Percentiles rank a stretch among this genome's conserved stretches.
These are phyloP conservation scores for Ogataea hybrid DNA, from an alignment of 1,139 yeast species.

Conservation along the genomic window DNA sequence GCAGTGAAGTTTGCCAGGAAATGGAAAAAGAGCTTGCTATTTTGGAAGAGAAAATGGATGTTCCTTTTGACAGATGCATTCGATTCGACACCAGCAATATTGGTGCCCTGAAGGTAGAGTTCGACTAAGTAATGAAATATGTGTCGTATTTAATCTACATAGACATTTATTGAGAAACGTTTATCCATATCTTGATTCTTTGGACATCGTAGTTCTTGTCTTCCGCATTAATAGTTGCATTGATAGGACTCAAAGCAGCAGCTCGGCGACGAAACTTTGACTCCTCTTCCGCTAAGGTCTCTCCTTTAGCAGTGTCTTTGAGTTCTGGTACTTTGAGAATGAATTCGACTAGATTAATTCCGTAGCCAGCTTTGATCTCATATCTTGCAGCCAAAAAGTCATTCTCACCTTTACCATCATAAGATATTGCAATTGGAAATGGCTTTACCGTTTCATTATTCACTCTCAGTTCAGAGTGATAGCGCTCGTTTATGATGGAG, in stretches of 20 bases:
- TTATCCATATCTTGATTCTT: slow-evolving; percentile 28
- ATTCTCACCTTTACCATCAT: slow-evolving; percentile 21
- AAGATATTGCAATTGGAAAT: slow-evolving; percentile 23
- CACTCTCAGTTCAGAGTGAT: slow-evolving; percentile 25
- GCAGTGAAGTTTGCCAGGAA: slow-evolving; percentile 3
- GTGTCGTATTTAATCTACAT: background rate
- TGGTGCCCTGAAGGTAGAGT: slow-evolving; percentile 20
- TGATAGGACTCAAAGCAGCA: slow-evolving; percentile 3
- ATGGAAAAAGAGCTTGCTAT: slow-evolving; percentile 17
- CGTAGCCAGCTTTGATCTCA: slow-evolving; percentile 31
- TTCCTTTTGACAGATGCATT: slow-evolving; percentile 11
- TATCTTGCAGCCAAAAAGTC: slow-evolving; percentile 29
- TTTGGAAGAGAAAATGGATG: slow-evolving; percentile 12
- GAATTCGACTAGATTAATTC: slow-evolving; percentile 32
- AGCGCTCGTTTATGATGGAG: slow-evolving; percentile 25
- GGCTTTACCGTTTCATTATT: slow-evolving; percentile 28
- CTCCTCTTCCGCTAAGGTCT: slow-evolving; percentile 10
- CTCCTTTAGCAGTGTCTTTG: background rate
- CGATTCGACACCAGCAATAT: slow-evolving; percentile 12
- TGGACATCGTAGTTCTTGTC: slow-evolving; percentile 15
- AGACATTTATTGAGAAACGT: slow-evolving; percentile 22
- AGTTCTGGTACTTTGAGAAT: slow-evolving; percentile 24
- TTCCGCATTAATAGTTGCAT: slow-evolving; percentile 6
- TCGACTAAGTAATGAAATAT: slow-evolving; percentile 7
- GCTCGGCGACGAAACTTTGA: slow-evolving; percentile 13